phyloP scores from a whole-genome alignment of 2,329 filamentous ascomycete genomes.

The Botrytis fabae region DNA sequence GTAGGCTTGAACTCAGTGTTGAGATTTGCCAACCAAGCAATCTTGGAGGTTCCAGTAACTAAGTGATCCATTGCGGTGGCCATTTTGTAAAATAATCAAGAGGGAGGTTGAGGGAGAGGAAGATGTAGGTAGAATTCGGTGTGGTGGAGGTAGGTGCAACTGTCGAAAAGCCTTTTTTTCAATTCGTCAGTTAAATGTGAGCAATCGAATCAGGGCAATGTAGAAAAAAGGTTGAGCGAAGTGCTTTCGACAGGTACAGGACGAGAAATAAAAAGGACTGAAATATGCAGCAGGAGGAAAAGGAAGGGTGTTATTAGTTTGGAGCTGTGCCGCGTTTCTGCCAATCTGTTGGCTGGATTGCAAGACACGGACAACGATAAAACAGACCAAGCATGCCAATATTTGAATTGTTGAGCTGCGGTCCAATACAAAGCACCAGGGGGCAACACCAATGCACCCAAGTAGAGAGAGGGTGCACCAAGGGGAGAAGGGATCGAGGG shows the following conservation, averaged over 20 bases:
- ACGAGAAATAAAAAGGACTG: neutral
- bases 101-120: constrained; percentile 1
- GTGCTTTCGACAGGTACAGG: neutral
- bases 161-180: constrained; percentile 4
- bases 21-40: constrained; percentile 68
- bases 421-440: neutral
- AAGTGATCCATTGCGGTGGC: constrained; percentile 82
- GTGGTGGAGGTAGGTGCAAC: constrained; percentile 16
- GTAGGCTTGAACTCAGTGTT: constrained; percentile 76
- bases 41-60: constrained; percentile 69
- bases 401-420: constrained; percentile 7
- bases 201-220: neutral
- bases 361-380: constrained; percentile 11
- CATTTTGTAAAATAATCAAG: constrained; percentile 31
- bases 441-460: neutral
- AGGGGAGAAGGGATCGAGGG: no score
- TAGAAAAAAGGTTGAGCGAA: no score
- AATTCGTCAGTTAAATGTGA: constrained; percentile 16
- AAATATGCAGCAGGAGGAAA: neutral
- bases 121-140: constrained; percentile 14
- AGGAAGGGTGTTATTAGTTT: neutral
- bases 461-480: neutral
- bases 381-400: constrained; percentile 13
- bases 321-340: neutral
- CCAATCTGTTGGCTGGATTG: neutral